Evolutionary conservation across 805 yeast species (phyloP).

Genomic region (Dipodascus geniculatus): DNA sequence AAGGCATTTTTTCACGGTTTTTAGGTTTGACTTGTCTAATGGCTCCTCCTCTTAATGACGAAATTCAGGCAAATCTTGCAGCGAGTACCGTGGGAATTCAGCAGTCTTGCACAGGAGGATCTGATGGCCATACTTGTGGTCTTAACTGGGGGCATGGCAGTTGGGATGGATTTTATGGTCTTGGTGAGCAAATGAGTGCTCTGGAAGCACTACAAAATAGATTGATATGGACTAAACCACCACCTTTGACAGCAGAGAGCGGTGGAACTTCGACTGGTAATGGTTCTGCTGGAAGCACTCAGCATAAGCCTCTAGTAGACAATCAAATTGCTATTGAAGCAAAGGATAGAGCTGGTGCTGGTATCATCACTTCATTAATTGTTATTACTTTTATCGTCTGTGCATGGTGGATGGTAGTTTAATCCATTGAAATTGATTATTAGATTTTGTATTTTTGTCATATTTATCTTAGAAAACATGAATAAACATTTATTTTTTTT

Average conservation of each 20-base stretch:
- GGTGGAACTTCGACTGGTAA: slow-evolving; percentile 69
- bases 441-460: too few species aligned
- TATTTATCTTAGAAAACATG: too few species aligned
- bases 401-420: slow-evolving; percentile 59
- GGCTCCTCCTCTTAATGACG: slow-evolving; percentile 41
- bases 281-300: slow-evolving; percentile 54
- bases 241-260: slow-evolving; percentile 48
- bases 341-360: slow-evolving; percentile 82
- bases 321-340: slow-evolving; percentile 32
- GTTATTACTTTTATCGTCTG: slow-evolving; percentile 50
- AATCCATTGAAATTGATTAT: slow-evolving; percentile 1
- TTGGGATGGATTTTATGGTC: slow-evolving; percentile 62
- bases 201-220: slow-evolving; percentile 48
- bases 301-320: slow-evolving; percentile 12
- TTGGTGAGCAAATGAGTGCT: slow-evolving; percentile 79
- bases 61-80: slow-evolving; percentile 35
- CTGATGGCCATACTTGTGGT: slow-evolving; percentile 77
- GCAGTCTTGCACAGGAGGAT: slow-evolving; percentile 66
- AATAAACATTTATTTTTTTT: too few species aligned
- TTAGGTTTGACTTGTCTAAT: slow-evolving; percentile 51
- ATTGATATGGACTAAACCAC: slow-evolving; percentile 27
- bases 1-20: slow-evolving; percentile 56
- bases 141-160: slow-evolving; percentile 46
- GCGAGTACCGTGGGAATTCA: slow-evolving; percentile 63
- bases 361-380: slow-evolving; percentile 68